A percentile compares a stretch with the other conserved stretches of the same genome.
These are phyloP conservation scores for Hyphopichia fennica DNA, from an alignment of 1,139 yeast genomes.

Conservation along the genomic window DNA sequence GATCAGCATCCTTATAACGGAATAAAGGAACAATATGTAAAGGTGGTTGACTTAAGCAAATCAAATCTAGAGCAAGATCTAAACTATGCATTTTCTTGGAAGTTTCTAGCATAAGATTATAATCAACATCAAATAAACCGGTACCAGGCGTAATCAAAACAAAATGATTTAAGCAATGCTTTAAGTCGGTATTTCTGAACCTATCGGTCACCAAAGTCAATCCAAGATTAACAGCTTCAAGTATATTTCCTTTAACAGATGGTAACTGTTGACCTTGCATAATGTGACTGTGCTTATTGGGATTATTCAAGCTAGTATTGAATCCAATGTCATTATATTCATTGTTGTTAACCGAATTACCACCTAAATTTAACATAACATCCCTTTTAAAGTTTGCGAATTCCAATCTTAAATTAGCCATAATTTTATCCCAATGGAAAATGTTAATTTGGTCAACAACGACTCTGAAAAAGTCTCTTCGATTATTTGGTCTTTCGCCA, in stretches of 20 bases:
- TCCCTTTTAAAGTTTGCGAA: constrained; percentile 82
- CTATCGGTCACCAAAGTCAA: constrained; percentile 77
- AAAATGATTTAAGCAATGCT: constrained; percentile 85
- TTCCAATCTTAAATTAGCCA: constrained; percentile 83
- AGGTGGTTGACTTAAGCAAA: constrained; percentile 89
- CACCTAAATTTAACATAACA: constrained; percentile 45
- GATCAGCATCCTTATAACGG: constrained; percentile 57
- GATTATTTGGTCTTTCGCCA: constrained; percentile 71
- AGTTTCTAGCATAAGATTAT: constrained; percentile 70
- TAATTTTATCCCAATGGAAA: constrained; percentile 84
- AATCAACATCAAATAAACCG: constrained; percentile 90
- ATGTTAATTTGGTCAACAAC: constrained; percentile 95
- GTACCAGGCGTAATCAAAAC: constrained; percentile 89
- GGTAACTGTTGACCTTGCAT: constrained; percentile 70
- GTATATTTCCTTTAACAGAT: constrained; percentile 81
- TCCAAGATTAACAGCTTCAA: constrained; percentile 86
- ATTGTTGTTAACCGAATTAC: background rate
- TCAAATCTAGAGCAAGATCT: constrained; percentile 84
- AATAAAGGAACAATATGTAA: constrained; percentile 88
- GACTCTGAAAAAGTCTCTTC: constrained; percentile 83
- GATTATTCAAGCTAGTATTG: background rate
- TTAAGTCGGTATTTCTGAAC: constrained; percentile 79
- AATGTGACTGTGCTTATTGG: constrained; percentile 8
- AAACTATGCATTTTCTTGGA: constrained; percentile 72
- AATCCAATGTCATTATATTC: background rate